phyloP scores from a whole-genome alignment of 2,329 filamentous ascomycete genomes.

The Cladosporium colombiae region DNA sequence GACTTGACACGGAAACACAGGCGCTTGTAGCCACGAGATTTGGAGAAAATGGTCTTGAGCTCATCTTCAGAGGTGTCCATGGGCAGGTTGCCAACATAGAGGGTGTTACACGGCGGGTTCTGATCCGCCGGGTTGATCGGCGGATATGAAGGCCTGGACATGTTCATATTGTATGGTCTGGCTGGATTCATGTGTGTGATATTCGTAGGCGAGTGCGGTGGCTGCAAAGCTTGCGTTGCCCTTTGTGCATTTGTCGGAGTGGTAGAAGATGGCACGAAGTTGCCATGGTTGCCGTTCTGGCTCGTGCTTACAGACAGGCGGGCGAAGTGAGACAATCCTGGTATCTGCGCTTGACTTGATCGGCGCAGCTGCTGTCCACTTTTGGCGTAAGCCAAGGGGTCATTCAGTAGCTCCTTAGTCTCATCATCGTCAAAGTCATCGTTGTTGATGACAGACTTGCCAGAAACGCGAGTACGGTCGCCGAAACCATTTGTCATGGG shows the following conservation, averaged over 20 bases:
- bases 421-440: constrained; percentile 67
- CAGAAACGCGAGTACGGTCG: constrained; percentile 61
- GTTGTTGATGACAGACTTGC: constrained; percentile 72
- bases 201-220: constrained; percentile 53
- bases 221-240: constrained; percentile 45
- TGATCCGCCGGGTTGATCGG: constrained; percentile 92
- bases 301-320: constrained; percentile 70
- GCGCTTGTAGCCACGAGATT: constrained; percentile 91
- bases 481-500: constrained; percentile 70
- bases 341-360: constrained; percentile 71
- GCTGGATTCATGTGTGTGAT: constrained; percentile 48
- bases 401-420: constrained; percentile 69
- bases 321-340: constrained; percentile 64
- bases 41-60: constrained; percentile 88
- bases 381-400: constrained; percentile 72
- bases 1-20: constrained; percentile 93
- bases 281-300: constrained; percentile 41
- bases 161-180: constrained; percentile 60
- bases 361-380: constrained; percentile 62
- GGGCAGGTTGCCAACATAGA: constrained; percentile 96
- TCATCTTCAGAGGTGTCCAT: constrained; percentile 93
- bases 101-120: constrained; percentile 95
- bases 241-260: constrained; percentile 33
- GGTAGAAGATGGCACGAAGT: constrained; percentile 56
- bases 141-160: constrained; percentile 69